Evolutionary conservation across 2,329 filamentous ascomycete species (phyloP).

Genomic region (Colletotrichum lupini): DNA sequence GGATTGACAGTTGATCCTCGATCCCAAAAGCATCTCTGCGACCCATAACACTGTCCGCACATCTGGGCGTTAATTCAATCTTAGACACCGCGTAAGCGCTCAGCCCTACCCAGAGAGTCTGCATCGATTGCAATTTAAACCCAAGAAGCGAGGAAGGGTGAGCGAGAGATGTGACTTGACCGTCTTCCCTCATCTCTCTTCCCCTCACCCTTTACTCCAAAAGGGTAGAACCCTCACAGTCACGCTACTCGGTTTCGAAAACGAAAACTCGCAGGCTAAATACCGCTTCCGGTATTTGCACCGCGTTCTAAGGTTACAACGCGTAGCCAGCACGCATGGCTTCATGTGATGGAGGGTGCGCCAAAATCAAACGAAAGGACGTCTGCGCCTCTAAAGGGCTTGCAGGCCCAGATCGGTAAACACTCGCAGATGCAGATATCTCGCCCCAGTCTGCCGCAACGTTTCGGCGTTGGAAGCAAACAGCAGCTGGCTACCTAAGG

Average conservation of each 20-base stretch:
- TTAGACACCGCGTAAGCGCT: neutral
- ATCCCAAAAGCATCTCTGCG: neutral
- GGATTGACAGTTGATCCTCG: conserved; percentile 29
- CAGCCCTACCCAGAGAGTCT: conserved; percentile 25
- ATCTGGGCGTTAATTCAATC: neutral
- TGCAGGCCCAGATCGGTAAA: conserved; percentile 12
- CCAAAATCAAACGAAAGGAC: conserved; percentile 23
- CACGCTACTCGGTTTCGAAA: conserved; percentile 11
- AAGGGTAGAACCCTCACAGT: neutral
- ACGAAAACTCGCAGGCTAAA: neutral
- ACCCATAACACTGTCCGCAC: conserved; percentile 5
- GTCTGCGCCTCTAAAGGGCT: neutral
- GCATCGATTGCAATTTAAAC: conserved; percentile 1
- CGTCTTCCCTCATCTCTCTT: neutral
- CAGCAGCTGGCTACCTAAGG: neutral
- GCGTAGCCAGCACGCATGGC: conserved; percentile 9
- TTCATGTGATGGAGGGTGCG: conserved; percentile 8
- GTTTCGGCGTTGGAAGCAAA: neutral
- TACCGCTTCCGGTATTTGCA: conserved; percentile 1
- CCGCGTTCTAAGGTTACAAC: neutral
- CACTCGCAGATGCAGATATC: conserved; percentile 5
- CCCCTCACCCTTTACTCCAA: neutral
- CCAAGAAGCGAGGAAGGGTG: neutral
- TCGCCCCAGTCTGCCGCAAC: neutral
- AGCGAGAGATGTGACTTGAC: neutral